A percentile compares a stretch with the other conserved stretches of the same genome.
Conservation (phyloP, 2,329 filamentous ascomycete genomes). For the Graphilbum sp. region DNA sequence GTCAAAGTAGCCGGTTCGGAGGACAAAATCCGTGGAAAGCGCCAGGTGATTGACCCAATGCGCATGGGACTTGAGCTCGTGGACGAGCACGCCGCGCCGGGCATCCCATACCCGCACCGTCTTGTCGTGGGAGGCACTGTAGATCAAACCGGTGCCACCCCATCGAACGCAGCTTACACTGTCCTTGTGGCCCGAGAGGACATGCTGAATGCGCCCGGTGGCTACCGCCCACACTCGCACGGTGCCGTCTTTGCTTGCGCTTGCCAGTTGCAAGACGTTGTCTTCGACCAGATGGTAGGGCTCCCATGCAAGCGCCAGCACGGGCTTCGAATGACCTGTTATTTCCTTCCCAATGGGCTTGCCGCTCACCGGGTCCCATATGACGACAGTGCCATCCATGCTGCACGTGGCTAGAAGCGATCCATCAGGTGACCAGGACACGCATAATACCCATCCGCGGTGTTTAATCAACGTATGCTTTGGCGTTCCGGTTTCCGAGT, state of each 20-base stretch:
- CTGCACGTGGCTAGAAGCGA: conserved; percentile 70
- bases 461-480: conserved; percentile 76
- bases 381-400: conserved; percentile 80
- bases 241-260: conserved; percentile 78
- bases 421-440: conserved; percentile 76
- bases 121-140: conserved; percentile 80
- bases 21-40: conserved; percentile 78
- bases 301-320: conserved; percentile 81
- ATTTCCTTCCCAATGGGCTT: conserved; percentile 54
- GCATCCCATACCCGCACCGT: conserved; percentile 84
- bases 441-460: conserved; percentile 75
- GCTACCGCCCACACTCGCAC: conserved; percentile 77
- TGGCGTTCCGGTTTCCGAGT: conserved; percentile 84
- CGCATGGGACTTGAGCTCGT: conserved; percentile 57
- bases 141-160: conserved; percentile 78
- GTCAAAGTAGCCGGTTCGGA: conserved; percentile 76
- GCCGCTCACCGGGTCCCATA: conserved; percentile 79
- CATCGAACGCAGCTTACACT: conserved; percentile 84
- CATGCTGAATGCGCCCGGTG: conserved; percentile 60
- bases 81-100: conserved; percentile 58
- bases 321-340: conserved; percentile 79
- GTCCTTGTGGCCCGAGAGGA: conserved; percentile 75
- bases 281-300: conserved; percentile 71
- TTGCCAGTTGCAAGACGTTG: conserved; percentile 65
- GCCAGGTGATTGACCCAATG: conserved; percentile 96